Evolutionary conservation across 495 filamentous ascomycete genomes (phyloP).

Genomic region (Penicillium canescens): DNA sequence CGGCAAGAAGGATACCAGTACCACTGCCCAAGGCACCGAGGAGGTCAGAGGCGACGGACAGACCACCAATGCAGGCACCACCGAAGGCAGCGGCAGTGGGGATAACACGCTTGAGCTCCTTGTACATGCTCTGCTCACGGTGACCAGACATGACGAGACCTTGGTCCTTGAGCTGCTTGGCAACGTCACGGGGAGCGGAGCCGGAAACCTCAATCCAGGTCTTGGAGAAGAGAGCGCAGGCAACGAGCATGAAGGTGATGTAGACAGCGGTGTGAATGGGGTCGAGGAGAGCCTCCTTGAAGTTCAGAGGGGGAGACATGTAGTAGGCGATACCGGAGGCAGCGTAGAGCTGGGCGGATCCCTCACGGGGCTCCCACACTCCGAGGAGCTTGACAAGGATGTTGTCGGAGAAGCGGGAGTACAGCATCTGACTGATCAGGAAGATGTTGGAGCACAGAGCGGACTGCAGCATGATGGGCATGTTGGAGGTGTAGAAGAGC

Average conservation of each 20-base stretch:
- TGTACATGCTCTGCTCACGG: constrained; percentile 99
- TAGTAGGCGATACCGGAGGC: constrained; percentile 95
- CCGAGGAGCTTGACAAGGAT: constrained; percentile 94
- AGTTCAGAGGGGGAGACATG: constrained; percentile 97
- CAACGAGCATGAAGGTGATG: constrained; percentile 93
- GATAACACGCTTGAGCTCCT: constrained; percentile 98
- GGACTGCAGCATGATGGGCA: constrained; percentile 99
- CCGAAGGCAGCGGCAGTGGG: constrained; percentile 98
- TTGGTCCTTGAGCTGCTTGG: constrained; percentile 99
- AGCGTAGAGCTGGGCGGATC: constrained; percentile 92
- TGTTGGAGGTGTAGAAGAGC: constrained; percentile 65
- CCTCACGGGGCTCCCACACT: constrained; percentile 97
- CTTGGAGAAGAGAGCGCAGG: constrained; percentile 99
- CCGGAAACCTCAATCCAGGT: constrained; percentile 99
- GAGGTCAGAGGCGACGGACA: constrained; percentile 93
- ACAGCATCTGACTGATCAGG: constrained; percentile 97
- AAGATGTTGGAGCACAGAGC: constrained; percentile 99
- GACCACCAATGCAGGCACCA: constrained; percentile 97
- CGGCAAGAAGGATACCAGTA: constrained; percentile 96
- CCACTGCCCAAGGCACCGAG: constrained; percentile 95
- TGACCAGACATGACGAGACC: constrained; percentile 99
- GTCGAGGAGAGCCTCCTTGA: constrained; percentile 93
- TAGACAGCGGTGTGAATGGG: constrained; percentile 96
- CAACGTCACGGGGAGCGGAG: constrained; percentile 94
- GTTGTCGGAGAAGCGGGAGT: constrained; percentile 97